These are phyloP conservation scores for Phytophthora chlamydospora DNA, from an alignment of 352 stramenopile genomes.

Conservation along the genomic window DNA sequence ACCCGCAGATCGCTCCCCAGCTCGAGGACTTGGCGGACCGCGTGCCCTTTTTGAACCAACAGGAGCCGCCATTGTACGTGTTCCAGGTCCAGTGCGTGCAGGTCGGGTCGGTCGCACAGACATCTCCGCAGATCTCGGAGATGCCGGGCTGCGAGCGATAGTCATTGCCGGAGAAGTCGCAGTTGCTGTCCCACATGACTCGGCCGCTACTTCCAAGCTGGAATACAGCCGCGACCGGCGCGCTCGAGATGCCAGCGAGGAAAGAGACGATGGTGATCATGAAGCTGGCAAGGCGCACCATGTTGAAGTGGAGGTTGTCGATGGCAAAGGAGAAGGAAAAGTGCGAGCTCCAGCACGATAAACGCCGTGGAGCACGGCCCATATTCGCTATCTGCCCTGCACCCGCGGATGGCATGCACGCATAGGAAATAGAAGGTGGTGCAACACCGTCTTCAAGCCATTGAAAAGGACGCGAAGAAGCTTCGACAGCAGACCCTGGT, in stretches of 20 bases:
- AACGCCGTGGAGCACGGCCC: background rate
- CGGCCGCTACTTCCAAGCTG: conserved; percentile 14
- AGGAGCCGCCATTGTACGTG: too few relatives aligned
- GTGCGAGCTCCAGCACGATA: background rate
- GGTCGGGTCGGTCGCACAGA: too few relatives aligned
- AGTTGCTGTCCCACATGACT: too few relatives aligned
- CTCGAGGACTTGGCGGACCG: too few relatives aligned
- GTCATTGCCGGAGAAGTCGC: too few relatives aligned
- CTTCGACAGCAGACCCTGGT: conserved; percentile 10
- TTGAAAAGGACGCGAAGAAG: conserved; percentile 19
- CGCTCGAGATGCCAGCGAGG: background rate
- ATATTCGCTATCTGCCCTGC: background rate
- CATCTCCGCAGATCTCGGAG: too few relatives aligned
- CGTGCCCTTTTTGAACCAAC: too few relatives aligned
- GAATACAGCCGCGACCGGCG: conserved; percentile 16
- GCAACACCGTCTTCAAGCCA: background rate
- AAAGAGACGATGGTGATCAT: background rate
- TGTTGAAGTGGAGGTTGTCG: conserved; percentile 1
- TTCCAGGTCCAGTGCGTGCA: too few relatives aligned
- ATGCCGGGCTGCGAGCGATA: too few relatives aligned
- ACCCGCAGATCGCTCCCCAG: too few relatives aligned
- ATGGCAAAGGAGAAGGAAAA: conserved; percentile 11
- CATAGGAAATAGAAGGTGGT: conserved; percentile 13
- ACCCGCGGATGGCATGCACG: background rate
- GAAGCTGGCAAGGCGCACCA: conserved; percentile 13